Evolutionary conservation across 2,329 filamentous ascomycete species (phyloP).

Genomic region (Botrytis hyacinthi): DNA sequence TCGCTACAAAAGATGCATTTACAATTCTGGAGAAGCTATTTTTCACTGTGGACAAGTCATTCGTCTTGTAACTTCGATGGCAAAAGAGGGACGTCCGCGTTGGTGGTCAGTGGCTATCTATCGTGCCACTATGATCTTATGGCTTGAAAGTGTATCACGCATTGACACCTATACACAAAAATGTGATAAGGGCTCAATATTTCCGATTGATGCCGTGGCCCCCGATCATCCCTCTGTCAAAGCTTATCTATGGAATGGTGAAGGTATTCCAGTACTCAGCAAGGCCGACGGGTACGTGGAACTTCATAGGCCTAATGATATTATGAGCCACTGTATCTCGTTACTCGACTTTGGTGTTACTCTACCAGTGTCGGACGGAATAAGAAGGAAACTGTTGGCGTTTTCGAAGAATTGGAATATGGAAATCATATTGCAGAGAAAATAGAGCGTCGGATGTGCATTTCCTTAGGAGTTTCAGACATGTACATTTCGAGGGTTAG

Average conservation of each 20-base stretch:
- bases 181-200: slow-evolving; percentile 41
- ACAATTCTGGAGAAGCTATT: slow-evolving; percentile 60
- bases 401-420: slow-evolving; percentile 38
- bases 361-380: slow-evolving; percentile 53
- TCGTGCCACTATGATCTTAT: slow-evolving; percentile 61
- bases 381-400: slow-evolving; percentile 51
- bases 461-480: slow-evolving; percentile 42
- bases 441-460: slow-evolving; percentile 24
- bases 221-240: slow-evolving; percentile 51
- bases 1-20: slow-evolving; percentile 62
- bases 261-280: slow-evolving; percentile 52
- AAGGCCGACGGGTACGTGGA: slow-evolving; percentile 46
- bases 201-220: slow-evolving; percentile 50
- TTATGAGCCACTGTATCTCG: slow-evolving; percentile 52
- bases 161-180: slow-evolving; percentile 42
- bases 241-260: slow-evolving; percentile 52
- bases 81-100: slow-evolving; percentile 57
- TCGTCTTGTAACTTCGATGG: slow-evolving; percentile 59
- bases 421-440: slow-evolving; percentile 25
- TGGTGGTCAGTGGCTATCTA: slow-evolving; percentile 74
- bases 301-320: slow-evolving; percentile 48
- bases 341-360: slow-evolving; percentile 52
- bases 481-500: slow-evolving; percentile 5
- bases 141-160: slow-evolving; percentile 58
- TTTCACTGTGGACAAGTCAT: slow-evolving; percentile 68